Conservation (phyloP, 306 rosid genomes). For the Cicer cuneatum region DNA sequence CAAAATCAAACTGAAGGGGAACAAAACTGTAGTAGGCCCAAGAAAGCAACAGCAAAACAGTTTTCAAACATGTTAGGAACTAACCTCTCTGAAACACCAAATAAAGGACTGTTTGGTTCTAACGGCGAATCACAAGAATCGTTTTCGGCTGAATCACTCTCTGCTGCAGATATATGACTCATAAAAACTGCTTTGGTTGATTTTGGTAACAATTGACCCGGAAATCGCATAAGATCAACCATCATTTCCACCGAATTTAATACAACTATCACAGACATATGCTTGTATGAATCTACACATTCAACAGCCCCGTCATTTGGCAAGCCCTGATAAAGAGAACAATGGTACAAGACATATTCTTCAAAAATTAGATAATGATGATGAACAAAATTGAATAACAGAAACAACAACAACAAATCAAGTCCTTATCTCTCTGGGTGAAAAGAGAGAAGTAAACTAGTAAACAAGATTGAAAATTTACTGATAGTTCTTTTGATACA, state of each 20-base stretch:
- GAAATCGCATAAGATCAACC: constrained; percentile 97
- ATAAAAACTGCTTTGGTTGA: constrained; percentile 86
- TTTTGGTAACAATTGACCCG: constrained; percentile 83
- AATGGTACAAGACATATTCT: constrained; percentile 35
- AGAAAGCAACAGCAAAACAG: constrained; percentile 34
- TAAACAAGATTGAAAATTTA: constrained; percentile 34
- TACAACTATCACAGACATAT: constrained; percentile 83
- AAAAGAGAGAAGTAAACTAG: constrained; percentile 33
- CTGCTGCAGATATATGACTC: constrained; percentile 94
- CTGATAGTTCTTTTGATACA: constrained; percentile 15
- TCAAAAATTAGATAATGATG: constrained; percentile 37
- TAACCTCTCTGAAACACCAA: constrained; percentile 83
- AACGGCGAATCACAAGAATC: constrained; percentile 99
- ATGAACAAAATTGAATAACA: constrained; percentile 39
- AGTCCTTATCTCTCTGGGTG: constrained; percentile 27
- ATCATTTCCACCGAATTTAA: constrained; percentile 85
- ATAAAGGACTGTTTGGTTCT: constrained; percentile 98
- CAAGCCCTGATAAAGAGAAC: constrained; percentile 72
- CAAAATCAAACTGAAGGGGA: constrained; percentile 23
- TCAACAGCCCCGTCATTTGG: constrained; percentile 82
- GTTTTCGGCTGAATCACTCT: constrained; percentile 98
- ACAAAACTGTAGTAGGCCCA: constrained; percentile 32
- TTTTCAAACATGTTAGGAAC: constrained; percentile 66
- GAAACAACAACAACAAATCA: constrained; percentile 29
- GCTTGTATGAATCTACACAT: constrained; percentile 83